Percentiles rank a stretch among this genome's conserved stretches.
phyloP scores from a whole-genome alignment of 768 basidiomycete species.

The Ephemerocybe angulata region DNA sequence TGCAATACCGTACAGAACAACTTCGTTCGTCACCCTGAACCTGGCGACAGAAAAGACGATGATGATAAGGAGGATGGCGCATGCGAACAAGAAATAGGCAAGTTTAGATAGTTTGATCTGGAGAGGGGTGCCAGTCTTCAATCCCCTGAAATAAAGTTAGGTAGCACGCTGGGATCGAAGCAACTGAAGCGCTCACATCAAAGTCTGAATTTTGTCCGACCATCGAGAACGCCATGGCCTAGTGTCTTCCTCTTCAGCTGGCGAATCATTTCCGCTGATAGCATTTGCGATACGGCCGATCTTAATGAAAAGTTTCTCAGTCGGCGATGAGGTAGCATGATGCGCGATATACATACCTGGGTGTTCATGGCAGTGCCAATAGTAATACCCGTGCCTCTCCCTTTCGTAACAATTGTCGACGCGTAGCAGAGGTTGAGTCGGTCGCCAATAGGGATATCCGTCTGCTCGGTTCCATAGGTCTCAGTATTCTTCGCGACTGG shows the following conservation, averaged over 20 bases:
- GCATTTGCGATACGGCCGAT: conserved; percentile 37
- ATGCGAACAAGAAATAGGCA: conserved; percentile 33
- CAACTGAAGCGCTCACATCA: conserved; percentile 26
- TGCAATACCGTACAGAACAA: conserved; percentile 36
- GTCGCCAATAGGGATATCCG: conserved; percentile 39
- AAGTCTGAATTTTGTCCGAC: conserved; percentile 18
- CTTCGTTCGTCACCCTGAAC: conserved; percentile 30
- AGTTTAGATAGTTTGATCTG: conserved; percentile 36
- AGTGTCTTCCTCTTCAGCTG: conserved; percentile 11
- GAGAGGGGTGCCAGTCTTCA: conserved; percentile 33
- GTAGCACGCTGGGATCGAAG: neutral
- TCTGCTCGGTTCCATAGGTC: conserved; percentile 24
- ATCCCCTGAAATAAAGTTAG: conserved; percentile 20
- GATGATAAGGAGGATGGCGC: conserved; percentile 33
- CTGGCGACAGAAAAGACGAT: conserved; percentile 35
- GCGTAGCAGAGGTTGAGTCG: conserved; percentile 42
- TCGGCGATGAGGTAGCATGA: neutral
- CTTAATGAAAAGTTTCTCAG: conserved; percentile 12
- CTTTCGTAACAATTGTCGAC: conserved; percentile 44
- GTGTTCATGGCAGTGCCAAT: conserved; percentile 51
- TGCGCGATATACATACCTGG: conserved; percentile 34
- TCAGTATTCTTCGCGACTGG: conserved; percentile 38
- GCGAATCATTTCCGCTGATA: conserved; percentile 25
- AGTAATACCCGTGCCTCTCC: conserved; percentile 45
- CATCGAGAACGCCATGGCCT: conserved; percentile 23